These are phyloP conservation scores for Eleusine coracana DNA, from an alignment of 176 grass and related monocot species.

Conservation along the genomic window DNA sequence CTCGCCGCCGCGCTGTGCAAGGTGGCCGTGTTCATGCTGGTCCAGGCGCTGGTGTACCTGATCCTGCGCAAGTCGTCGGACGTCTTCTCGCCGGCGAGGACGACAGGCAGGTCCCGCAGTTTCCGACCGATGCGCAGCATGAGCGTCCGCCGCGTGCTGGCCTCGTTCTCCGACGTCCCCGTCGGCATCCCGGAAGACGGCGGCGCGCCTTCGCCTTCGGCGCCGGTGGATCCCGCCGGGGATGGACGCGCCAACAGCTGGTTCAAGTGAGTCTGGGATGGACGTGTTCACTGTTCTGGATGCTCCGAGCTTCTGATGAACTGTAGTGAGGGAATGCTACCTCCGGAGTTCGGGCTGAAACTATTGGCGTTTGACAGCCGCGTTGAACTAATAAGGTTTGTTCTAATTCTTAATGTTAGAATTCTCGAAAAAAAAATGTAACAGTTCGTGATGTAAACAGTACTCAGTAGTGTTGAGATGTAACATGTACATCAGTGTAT, in stretches of 20 bases:
- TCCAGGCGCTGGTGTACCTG: constrained; percentile 67
- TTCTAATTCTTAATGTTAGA: no score
- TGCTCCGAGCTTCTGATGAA: no score
- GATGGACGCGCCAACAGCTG: background rate
- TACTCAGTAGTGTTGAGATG: no score
- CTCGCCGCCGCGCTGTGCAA: constrained; percentile 47
- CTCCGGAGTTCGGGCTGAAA: no score
- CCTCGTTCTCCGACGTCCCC: constrained; percentile 59
- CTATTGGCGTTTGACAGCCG: no score
- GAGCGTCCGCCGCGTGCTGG: constrained; percentile 57
- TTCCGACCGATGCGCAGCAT: constrained; percentile 63
- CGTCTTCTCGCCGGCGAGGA: constrained; percentile 47
- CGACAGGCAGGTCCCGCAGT: constrained; percentile 30
- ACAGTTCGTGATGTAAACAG: no score
- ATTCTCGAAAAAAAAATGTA: no score
- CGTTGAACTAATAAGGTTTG: no score
- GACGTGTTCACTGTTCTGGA: background rate
- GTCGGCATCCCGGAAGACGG: constrained; percentile 32
- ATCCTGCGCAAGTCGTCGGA: constrained; percentile 57
- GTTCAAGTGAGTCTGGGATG: background rate
- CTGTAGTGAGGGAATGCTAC: no score
- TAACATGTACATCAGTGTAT: no score
- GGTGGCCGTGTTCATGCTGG: constrained; percentile 55
- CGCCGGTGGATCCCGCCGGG: background rate
- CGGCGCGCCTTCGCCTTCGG: background rate